Base-by-base conservation (phyloP, 2,329 filamentous ascomycete genomes). In the Neoscytalidium dimidiatum region DNA sequence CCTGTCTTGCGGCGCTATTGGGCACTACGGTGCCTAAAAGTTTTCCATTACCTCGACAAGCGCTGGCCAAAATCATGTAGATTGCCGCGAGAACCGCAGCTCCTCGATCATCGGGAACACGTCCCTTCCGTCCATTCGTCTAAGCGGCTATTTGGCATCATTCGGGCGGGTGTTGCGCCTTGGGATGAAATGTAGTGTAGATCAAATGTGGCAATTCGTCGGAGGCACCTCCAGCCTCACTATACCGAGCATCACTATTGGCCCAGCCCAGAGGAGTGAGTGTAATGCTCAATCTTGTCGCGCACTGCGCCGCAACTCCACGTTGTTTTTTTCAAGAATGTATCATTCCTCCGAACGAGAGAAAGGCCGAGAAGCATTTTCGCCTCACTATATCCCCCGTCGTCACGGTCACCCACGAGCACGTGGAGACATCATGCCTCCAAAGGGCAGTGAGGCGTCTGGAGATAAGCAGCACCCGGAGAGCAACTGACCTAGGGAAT, bases 221-320 rank as follows among this genome's bases (percentile, higher is more conserved):
- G 56, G 56, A 60, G 56, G 33, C 41, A 46, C 28, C 56, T 60
- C 56, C 56, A 60, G 56, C 56, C 56, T 60, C 56, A 60, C 41
- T 46, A n/a, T 26, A 46, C 31, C 38, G 56, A 46, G 56, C n/a
- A 33, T 7, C 28, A 13, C 26, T 28, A 60, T 60, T 60, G 56
- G 56, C n/a, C 35, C 26, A 13, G 4, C 8, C 28, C 17, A 19
- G 43, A 43, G 14, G 26, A 43, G 38, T 29, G 19, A 29, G 23
- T 19, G 33, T 19, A 52, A 17, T 19, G 29, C 29, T 26, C 33
- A 33, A 33, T 60, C 56, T 21, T 43, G n/a, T 29, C 33, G 41
- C 35, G 19, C 31, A 38, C 9, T 4, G 31, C 51, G 19, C 19
- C 33, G 35, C 53, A 13, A 29, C 41, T 44, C 23, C 38, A 46